Base-by-base conservation (phyloP, 257 asterid species). In the Gentiana dahurica region DNA sequence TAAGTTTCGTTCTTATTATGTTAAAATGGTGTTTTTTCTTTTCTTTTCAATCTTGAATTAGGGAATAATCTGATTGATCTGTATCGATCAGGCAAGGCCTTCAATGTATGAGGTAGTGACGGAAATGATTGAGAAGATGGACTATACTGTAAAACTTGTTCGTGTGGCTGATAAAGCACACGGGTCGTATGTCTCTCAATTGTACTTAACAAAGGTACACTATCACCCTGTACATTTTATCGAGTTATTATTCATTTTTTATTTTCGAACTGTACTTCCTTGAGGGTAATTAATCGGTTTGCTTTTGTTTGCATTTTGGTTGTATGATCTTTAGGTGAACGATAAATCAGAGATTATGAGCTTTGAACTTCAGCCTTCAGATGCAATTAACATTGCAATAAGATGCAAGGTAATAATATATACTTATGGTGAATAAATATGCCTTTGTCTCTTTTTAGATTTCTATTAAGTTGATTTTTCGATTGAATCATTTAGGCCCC, bases 101-200 rank as follows among this genome's bases (percentile, higher is more conserved):
- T 88, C 98, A 57, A 75, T 92, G 82, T 92, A 92, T 69, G 94
- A 83, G 69, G 93, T 88, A 44, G 86, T 88, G 80, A 79, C 75
- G 73, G 89, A 92, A 49, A 92, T 87, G 97, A 63, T 92, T 34
- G 95, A 92, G 71, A 81, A 83, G 83, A 88, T 92, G 98, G 98
- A 97, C 60, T 92, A 87, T 60, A 59, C 75, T 1, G 98, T 88
- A 68, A 87, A 85, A 77, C 80, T 81, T 62, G 98, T 88, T 50
- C 89, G 98, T 33, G 82, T 92, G 54, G 88, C 98, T 63, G 85
- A 88, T 85, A 83, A 97, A 70, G 97, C 88, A 51, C 93, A 83
- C 0, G 98, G 83, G 77, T 95, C 97, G 10, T 92, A 92, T 78
- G 83, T 75, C 68, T 94, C 98, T 33, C 93, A 85, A 81, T 64